Percentiles rank a stretch among this genome's conserved stretches.
Evolutionary conservation across 2,329 filamentous ascomycete species (phyloP).

Genomic region (Pseudogymnoascus sp.): DNA sequence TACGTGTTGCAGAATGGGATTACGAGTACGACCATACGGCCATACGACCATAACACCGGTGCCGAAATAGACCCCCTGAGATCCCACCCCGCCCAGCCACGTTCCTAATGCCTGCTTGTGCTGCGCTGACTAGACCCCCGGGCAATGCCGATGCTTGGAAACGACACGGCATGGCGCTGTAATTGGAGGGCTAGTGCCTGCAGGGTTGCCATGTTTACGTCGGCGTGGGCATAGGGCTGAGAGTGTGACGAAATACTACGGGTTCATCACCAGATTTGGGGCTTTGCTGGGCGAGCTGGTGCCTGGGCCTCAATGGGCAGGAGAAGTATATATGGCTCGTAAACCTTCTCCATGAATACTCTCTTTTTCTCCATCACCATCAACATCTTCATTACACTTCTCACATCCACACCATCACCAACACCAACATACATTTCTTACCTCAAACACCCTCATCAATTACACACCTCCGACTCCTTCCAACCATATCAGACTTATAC

Average conservation of each 20-base stretch:
- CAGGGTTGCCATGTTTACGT: constrained; percentile 3
- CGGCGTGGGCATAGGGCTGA: constrained; percentile 5
- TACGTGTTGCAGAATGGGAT: neutral
- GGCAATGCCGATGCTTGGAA: neutral
- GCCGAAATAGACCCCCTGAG: constrained; percentile 5
- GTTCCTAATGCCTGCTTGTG: constrained; percentile 2
- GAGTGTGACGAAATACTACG: neutral
- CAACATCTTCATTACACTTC: constrained; percentile 5
- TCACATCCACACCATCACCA: neutral
- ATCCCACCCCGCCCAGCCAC: constrained; percentile 4
- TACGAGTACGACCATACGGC: neutral
- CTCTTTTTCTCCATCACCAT: constrained; percentile 3
- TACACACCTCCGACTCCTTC: neutral
- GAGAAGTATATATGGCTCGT: neutral
- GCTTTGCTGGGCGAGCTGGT: neutral
- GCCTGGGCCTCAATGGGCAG: neutral
- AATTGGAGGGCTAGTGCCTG: neutral
- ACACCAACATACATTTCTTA: neutral
- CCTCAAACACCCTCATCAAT: neutral
- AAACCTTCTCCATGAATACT: neutral
- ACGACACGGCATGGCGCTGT: neutral
- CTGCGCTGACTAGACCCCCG: constrained; percentile 3
- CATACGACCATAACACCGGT: neutral
- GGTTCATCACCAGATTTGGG: neutral
- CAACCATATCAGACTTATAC: neutral